Percentiles rank a stretch among this genome's conserved stretches.
Evolutionary conservation across 371 early-diverging fungal species (phyloP).

Genomic region (Mortierella sp.): DNA sequence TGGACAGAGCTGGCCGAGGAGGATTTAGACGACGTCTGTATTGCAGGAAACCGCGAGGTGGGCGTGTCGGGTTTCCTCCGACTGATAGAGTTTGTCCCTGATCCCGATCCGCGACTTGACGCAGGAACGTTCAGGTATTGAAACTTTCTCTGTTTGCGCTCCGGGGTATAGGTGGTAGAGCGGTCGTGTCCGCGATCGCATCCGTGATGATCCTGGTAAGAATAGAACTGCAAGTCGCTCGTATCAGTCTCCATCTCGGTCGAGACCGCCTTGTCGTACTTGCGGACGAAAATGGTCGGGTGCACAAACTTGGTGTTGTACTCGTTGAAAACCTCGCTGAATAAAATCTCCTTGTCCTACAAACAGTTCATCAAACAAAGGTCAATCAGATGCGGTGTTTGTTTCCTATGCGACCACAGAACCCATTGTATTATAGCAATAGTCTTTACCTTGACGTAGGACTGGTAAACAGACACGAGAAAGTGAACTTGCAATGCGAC

Average conservation of each 20-base stretch:
- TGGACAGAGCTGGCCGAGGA: constrained; percentile 13
- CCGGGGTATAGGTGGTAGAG: not conserved
- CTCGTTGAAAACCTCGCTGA: constrained; percentile 37
- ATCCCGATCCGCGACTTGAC: constrained; percentile 2
- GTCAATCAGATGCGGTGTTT: not conserved
- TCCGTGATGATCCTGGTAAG: not conserved
- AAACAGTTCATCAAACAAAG: not conserved
- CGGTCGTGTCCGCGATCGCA: not conserved
- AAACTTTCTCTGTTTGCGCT: constrained; percentile 18
- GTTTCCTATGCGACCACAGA: not conserved
- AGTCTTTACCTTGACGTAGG: constrained; percentile 40
- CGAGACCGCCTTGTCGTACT: constrained; percentile 47
- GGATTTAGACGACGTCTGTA: not conserved
- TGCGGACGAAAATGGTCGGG: constrained; percentile 53
- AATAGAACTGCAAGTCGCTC: not conserved
- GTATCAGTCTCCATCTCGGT: constrained; percentile 37
- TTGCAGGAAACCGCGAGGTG: not conserved
- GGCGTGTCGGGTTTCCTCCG: constrained; percentile 4
- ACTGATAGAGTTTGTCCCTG: not conserved
- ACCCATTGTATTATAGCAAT: no score
- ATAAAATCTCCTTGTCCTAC: constrained; percentile 54
- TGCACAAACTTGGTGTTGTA: constrained; percentile 55
- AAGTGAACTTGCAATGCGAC: constrained; percentile 45
- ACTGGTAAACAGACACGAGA: constrained; percentile 41
- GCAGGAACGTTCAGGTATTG: constrained; percentile 22